Conservation (phyloP, 257 asterid genomes). For the Capsicum pubescens region DNA sequence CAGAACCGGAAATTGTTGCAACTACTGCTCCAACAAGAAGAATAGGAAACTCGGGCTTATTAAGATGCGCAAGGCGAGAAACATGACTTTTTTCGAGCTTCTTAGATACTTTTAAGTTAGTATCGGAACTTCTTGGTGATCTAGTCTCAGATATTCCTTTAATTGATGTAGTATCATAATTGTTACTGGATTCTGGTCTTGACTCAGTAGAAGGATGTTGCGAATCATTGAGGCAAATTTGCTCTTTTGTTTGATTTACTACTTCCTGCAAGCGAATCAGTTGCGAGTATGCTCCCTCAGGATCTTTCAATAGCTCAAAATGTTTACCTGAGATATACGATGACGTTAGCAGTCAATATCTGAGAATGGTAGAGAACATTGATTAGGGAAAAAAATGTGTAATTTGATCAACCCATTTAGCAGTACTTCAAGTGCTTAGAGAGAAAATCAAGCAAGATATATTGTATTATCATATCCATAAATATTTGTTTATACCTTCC, state of each 20-base stretch:
- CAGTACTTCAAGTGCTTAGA: no score
- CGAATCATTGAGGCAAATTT: slow-evolving; percentile 9
- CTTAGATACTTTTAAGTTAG: slow-evolving; percentile 31
- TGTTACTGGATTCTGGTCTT: not conserved
- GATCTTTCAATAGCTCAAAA: slow-evolving; percentile 45
- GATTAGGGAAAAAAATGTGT: not conserved
- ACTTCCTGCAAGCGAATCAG: slow-evolving; percentile 62
- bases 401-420: no score
- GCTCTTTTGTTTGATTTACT: slow-evolving; percentile 46
- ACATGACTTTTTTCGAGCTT: slow-evolving; percentile 55
- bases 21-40: slow-evolving; percentile 58
- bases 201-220: not conserved
- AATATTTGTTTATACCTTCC: slow-evolving; percentile 50
- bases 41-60: slow-evolving; percentile 80
- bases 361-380: not conserved
- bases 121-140: slow-evolving; percentile 12
- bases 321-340: slow-evolving; percentile 51
- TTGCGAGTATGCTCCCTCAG: slow-evolving; percentile 64
- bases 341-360: not conserved
- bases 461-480: not conserved
- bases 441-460: no score
- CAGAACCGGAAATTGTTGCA: slow-evolving; percentile 74
- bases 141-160: slow-evolving; percentile 28
- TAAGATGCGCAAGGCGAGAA: slow-evolving; percentile 62
- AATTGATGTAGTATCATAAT: not conserved